Conservation (phyloP, 148 eudicot species). For the Polygonum aviculare region DNA sequence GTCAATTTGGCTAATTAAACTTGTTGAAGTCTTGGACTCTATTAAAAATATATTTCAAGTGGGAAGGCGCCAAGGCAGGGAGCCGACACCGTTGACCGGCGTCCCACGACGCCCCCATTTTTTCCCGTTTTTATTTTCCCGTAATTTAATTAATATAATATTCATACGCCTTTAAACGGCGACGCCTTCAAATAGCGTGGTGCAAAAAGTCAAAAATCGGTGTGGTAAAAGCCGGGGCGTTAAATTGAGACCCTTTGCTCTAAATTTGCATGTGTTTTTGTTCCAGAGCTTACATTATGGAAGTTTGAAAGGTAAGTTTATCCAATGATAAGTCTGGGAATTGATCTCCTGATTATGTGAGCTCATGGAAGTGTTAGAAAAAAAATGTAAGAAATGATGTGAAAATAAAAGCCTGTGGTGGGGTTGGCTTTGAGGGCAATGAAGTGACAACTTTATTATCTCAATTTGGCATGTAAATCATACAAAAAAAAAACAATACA, state of each 20-base stretch:
- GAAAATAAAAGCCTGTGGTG: not conserved
- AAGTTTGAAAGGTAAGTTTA: not conserved
- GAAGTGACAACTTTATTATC: conserved; percentile 7
- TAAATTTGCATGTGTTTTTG: not conserved
- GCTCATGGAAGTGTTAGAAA: not conserved
- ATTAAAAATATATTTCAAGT: no score
- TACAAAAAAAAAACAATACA: not conserved
- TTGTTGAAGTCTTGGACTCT: no score
- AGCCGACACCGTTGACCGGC: no score
- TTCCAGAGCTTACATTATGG: not conserved
- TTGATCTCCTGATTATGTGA: not conserved
- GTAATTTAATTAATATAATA: no score
- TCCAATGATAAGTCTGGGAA: not conserved
- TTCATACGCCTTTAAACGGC: no score
- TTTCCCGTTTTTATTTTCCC: no score
- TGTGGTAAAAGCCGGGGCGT: no score
- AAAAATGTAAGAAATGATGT: not conserved
- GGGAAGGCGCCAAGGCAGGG: no score
- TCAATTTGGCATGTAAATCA: not conserved
- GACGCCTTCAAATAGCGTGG: no score
- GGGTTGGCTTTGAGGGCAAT: not conserved
- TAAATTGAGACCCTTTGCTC: not conserved
- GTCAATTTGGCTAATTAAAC: no score
- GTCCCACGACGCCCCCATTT: no score
- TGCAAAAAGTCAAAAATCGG: no score